A percentile compares a stretch with the other conserved stretches of the same genome.
Conservation (phyloP, 2,329 filamentous ascomycete genomes). For the Talaromyces sp. region DNA sequence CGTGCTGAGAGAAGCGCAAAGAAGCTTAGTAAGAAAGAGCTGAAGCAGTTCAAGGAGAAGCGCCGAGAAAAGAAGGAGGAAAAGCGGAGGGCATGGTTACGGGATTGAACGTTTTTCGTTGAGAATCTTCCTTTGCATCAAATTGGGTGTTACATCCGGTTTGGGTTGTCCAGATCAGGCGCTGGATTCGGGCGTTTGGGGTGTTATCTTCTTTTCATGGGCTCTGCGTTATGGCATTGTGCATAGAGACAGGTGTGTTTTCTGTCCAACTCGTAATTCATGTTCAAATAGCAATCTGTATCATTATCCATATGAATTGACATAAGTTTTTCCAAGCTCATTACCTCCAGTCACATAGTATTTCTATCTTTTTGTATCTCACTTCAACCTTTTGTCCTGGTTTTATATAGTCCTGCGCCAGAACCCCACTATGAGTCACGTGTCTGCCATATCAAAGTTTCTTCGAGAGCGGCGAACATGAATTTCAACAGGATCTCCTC, state of each 20-base stretch:
- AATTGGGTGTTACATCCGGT: constrained; percentile 12
- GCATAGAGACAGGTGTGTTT: constrained; percentile 15
- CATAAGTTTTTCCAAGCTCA: neutral
- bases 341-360: neutral
- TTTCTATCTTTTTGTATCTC: neutral
- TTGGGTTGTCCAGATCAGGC: constrained; percentile 13
- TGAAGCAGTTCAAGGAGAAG: constrained; percentile 92
- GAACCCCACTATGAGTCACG: constrained; percentile 24
- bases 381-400: neutral
- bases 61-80: constrained; percentile 87
- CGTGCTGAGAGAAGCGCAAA: constrained; percentile 87
- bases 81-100: constrained; percentile 87
- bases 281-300: constrained; percentile 15
- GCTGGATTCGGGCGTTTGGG: constrained; percentile 24
- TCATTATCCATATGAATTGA: constrained; percentile 9
- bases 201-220: constrained; percentile 9
- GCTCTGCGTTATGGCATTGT: constrained; percentile 13
- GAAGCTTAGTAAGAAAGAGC: constrained; percentile 79
- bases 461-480: constrained; percentile 16
- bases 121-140: neutral
- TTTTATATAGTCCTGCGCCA: neutral
- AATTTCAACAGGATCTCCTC: constrained; percentile 11
- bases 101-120: constrained; percentile 68
- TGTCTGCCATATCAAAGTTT: constrained; percentile 29
- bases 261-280: constrained; percentile 2